These are phyloP conservation scores for Macrolepiota albuminosa DNA, from an alignment of 768 basidiomycete genomes.

Conservation along the genomic window DNA sequence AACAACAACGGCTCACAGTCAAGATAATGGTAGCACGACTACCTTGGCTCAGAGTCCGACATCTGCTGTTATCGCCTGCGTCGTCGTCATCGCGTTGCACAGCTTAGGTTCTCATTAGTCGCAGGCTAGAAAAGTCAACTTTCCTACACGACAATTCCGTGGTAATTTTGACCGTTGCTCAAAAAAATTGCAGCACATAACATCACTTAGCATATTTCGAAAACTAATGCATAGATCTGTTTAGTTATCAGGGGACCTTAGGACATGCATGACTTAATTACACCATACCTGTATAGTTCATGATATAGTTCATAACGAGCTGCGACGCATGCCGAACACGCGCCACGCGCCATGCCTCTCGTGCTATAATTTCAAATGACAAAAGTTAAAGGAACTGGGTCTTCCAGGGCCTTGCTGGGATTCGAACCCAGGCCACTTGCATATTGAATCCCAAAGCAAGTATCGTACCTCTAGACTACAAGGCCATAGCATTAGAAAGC, in stretches of 20 bases:
- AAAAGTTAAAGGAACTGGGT: no score
- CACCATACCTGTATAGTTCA: neutral
- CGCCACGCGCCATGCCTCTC: no score
- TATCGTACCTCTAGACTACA: constrained; percentile 41
- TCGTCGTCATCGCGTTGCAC: neutral
- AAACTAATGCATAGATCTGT: neutral
- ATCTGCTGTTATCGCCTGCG: neutral
- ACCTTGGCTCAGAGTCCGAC: neutral
- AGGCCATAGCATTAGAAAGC: constrained; percentile 12
- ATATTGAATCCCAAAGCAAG: constrained; percentile 41
- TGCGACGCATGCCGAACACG: no score
- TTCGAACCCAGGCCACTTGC: constrained; percentile 50
- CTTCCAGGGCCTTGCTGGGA: constrained; percentile 37
- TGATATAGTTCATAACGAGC: neutral
- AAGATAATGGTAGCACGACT: neutral
- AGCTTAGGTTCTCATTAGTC: neutral
- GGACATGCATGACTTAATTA: no score
- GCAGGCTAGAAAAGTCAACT: neutral
- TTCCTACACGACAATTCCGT: no score
- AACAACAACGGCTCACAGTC: neutral
- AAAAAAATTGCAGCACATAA: neutral
- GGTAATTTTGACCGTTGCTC: neutral
- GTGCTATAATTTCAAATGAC: no score
- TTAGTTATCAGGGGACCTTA: neutral
- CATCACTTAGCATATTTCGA: neutral